Base-by-base conservation (phyloP, 208 protist genomes). In the Wallacemonas sp. region DNA sequence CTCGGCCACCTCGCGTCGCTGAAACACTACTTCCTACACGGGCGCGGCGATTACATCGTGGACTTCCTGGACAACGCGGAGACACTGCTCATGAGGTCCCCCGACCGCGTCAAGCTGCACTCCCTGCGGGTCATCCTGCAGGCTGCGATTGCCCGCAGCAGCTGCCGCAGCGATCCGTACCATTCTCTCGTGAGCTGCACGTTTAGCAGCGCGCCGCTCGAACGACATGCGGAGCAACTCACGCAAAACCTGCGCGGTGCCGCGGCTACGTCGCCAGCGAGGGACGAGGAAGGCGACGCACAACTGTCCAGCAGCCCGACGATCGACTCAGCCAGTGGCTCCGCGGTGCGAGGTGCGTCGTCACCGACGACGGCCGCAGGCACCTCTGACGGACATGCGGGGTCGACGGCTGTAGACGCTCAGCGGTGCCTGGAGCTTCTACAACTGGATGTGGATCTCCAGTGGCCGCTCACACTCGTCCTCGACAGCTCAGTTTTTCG, bases 51-150 rank as follows among this genome's bases (percentile, higher is more conserved):
- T 65, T 95, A 87, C 82, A 50, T 95, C 1, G 79, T 88, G 13
- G 82, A 91, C 60, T 93, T 95, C 63, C 78, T 95, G 44, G 86
- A 95, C 65, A 93, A 72, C 71, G 84, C 89, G 1, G 81, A 90
- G 52, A 78, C 61, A 13, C 73, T 93, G 8, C 78, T 95, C 3
- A 34, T 63, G 33, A 81, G 81, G 41, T 79, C 86, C 33, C 71
- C 74, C 1, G 73, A 88, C 41, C 70, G 78, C 26, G 84, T 92
- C 10, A 89, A 88, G 44, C 74, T 70, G 26, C 77, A 95, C 71
- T 91, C 89, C n/a, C 66, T 95, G 54, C 76, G 81, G 24, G 81
- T 95, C 21, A 66, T 92, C 0, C 73, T 95, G 63, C 89, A 95
- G 60, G 79, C 74, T 9, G 84, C 86, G 0, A 89, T 95, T 63